A percentile compares a stretch with the other conserved stretches of the same genome.
phyloP scores from a whole-genome alignment of 768 basidiomycete species.

The Pleurotus eryngii region DNA sequence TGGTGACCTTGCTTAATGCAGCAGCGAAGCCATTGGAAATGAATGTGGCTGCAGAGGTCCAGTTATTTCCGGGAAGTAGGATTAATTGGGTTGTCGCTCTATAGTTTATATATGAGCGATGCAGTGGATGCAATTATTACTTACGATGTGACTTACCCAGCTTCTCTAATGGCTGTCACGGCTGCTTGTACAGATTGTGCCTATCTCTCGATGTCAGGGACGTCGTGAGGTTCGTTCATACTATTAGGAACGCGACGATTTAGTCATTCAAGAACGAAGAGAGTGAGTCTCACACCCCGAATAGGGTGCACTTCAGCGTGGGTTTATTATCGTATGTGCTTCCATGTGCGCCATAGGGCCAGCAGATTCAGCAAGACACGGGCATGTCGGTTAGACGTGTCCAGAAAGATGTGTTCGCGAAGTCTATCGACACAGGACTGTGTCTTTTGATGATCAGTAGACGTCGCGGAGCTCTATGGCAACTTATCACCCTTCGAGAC shows the following conservation, averaged over 20 bases:
- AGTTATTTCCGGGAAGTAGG: constrained; percentile 58
- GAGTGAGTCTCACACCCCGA: constrained; percentile 39
- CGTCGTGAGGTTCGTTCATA: constrained; percentile 66
- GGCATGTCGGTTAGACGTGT: too few species aligned
- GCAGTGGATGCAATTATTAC: neutral
- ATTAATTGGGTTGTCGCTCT: constrained; percentile 54
- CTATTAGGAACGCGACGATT: constrained; percentile 17
- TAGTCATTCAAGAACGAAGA: neutral
- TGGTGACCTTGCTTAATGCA: constrained; percentile 41
- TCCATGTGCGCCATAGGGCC: neutral
- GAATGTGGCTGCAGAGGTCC: constrained; percentile 50
- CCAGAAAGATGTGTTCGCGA: too few species aligned
- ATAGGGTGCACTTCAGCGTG: constrained; percentile 22
- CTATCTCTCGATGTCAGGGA: constrained; percentile 46
- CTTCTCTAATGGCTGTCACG: constrained; percentile 58
- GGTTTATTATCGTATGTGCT: neutral
- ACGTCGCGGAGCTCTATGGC: too few species aligned
- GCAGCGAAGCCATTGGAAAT: constrained; percentile 47
- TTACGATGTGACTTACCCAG: constrained; percentile 29
- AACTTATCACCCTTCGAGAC: too few species aligned
- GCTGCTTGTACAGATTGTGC: constrained; percentile 53
- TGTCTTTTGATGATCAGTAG: too few species aligned
- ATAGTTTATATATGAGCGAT: neutral
- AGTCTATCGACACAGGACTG: too few species aligned
- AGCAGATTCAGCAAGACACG: constrained; percentile 3